Conservation (phyloP, 176 grass and related monocot genomes). For the maize (Zea mays) region Zm-B73-REFERENCE-NAM-5.0 NC_050096.1:27350501-27351000, state of each 20-base stretch:
- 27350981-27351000: neutral
- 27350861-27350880: neutral
- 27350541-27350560: too few species aligned
- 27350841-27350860: neutral
- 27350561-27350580: too few species aligned
- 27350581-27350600: neutral
- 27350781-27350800: neutral
- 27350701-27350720: slow-evolving; percentile 24
- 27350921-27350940: neutral
- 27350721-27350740: neutral
- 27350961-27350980: slow-evolving; percentile 3
- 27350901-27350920: slow-evolving; percentile 18
- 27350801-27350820: neutral
- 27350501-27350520: neutral
- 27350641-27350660: too few species aligned
- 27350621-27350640: too few species aligned
- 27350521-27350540: too few species aligned
- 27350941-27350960: neutral
- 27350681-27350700: neutral
- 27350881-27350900: neutral
- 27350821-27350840: neutral
- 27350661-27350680: too few species aligned
- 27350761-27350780: neutral
- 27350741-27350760: neutral
- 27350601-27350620: too few species aligned